Base-by-base conservation (phyloP, 305 asterid genomes). In the Withania somnifera region DNA sequence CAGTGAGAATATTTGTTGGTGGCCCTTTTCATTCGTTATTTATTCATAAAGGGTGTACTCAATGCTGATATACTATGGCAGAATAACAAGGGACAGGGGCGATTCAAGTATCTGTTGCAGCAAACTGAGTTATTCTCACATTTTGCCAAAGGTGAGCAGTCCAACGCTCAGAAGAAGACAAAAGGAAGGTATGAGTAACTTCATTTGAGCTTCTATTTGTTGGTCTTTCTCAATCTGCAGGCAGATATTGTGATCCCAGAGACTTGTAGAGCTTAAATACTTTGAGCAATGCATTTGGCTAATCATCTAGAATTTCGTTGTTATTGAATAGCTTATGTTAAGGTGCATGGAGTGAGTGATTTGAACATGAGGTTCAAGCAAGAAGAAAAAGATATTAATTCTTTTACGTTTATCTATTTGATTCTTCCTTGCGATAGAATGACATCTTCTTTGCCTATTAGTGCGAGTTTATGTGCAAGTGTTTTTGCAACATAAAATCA, bases 91-190 rank as follows among this genome's bases (percentile, higher is more conserved):
- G 99, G 99, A 84, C 92, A 93, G 82, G 99, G 99, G 40, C 94
- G 98, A 42, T 83, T 97, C 87, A 93, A 92, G 83, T 97, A 92
- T 90, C 97, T 97, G 78, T 90, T 97, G 85, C 96, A 93, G 94
- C 99, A 97, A 88, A 97, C 99, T 2, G 99, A 97, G 89, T 85
- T 97, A 73, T 97, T 97, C 91, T 92, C 99, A 58, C 99, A 97
- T 89, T 97, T 97, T 90, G 99, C 99, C 52, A 97, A 97, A 87
- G 91, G 97, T 77, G 98, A 90, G 53, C 96, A 90, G 81, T 85
- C 98, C 83, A 76, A 47, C n/a, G 77, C 98, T 52, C 91, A 82
- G 84, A 94, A 91, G 89, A 96, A 93, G 91, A 81, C 71, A 36
- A 97, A 92, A 83, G 99, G 99, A 86, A 97, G 92, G 98, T 92